phyloP scores from a whole-genome alignment of 805 yeast genomes.

The Schwanniomyces occidentalis region DNA sequence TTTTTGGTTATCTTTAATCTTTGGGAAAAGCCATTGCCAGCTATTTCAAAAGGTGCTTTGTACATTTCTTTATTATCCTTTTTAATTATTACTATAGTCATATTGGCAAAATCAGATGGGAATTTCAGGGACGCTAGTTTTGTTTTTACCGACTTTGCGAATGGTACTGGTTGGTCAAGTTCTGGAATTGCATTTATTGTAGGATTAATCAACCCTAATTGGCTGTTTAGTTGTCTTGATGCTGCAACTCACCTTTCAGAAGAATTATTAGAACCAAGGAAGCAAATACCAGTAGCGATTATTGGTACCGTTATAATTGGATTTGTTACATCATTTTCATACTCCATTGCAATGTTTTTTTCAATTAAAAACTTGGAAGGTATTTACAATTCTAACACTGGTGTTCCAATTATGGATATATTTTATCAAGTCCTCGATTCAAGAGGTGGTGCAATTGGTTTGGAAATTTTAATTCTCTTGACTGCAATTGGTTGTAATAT shows the following conservation, averaged over 20 bases:
- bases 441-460: conserved; percentile 36
- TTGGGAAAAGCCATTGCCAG: conserved; percentile 37
- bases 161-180: conserved; percentile 28
- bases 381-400: conserved; percentile 28
- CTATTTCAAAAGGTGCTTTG: conserved; percentile 34
- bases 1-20: conserved; percentile 35
- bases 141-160: conserved; percentile 21
- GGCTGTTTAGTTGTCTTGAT: conserved; percentile 43
- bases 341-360: conserved; percentile 43
- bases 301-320: conserved; percentile 44
- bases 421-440: conserved; percentile 38
- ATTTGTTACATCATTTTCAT: conserved; percentile 38
- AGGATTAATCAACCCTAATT: conserved; percentile 38
- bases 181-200: conserved; percentile 37
- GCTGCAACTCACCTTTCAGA: conserved; percentile 42
- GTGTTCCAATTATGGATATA: conserved; percentile 42
- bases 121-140: conserved; percentile 29
- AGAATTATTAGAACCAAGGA: conserved; percentile 33
- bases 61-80: conserved; percentile 39
- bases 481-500: conserved; percentile 42
- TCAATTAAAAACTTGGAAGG: conserved; percentile 32
- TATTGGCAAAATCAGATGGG: conserved; percentile 38
- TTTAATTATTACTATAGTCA: conserved; percentile 35
- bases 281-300: conserved; percentile 40
- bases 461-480: conserved; percentile 34